These are phyloP conservation scores for Laetiporus sulphureus DNA, from an alignment of 1,284 basidiomycete species.

Conservation along the genomic window DNA sequence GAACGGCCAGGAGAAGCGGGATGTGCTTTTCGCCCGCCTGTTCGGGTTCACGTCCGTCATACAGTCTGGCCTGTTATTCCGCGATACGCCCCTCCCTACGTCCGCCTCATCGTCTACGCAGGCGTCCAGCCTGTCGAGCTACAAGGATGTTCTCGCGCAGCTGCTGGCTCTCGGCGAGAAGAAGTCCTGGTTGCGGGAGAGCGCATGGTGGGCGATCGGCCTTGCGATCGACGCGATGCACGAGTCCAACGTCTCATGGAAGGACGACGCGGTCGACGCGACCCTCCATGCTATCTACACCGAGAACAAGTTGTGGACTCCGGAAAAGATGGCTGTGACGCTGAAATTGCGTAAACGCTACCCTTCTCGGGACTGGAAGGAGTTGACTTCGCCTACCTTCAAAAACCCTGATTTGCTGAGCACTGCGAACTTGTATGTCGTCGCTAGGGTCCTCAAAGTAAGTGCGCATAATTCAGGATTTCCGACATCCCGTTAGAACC, in stretches of 20 bases:
- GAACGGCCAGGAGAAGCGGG: constrained; percentile 89
- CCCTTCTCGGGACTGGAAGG: constrained; percentile 65
- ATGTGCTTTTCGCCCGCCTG: constrained; percentile 86
- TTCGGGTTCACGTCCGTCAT: constrained; percentile 85
- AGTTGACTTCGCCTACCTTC: constrained; percentile 70
- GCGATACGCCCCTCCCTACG: constrained; percentile 43
- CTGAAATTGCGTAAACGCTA: constrained; percentile 59
- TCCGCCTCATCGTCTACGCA: constrained; percentile 46
- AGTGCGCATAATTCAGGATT: background rate
- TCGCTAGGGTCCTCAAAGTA: constrained; percentile 84
- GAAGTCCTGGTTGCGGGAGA: constrained; percentile 91
- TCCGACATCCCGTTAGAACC: background rate
- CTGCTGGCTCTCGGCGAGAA: constrained; percentile 71
- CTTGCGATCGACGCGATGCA: constrained; percentile 58
- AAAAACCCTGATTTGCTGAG: constrained; percentile 66
- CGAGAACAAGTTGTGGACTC: constrained; percentile 64
- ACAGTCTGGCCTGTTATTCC: constrained; percentile 75
- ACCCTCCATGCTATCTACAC: constrained; percentile 47
- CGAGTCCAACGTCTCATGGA: constrained; percentile 62
- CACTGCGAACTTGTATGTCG: constrained; percentile 58
- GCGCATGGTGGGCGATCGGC: constrained; percentile 81
- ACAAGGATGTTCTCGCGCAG: constrained; percentile 54
- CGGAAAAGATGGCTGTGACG: constrained; percentile 83
- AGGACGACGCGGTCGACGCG: constrained; percentile 52
- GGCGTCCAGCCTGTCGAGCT: constrained; percentile 55